Percentiles rank a stretch among this genome's conserved stretches.
Evolutionary conservation across 768 basidiomycete species (phyloP).

Genomic region (Lanmaoa pseudosensibilis): DNA sequence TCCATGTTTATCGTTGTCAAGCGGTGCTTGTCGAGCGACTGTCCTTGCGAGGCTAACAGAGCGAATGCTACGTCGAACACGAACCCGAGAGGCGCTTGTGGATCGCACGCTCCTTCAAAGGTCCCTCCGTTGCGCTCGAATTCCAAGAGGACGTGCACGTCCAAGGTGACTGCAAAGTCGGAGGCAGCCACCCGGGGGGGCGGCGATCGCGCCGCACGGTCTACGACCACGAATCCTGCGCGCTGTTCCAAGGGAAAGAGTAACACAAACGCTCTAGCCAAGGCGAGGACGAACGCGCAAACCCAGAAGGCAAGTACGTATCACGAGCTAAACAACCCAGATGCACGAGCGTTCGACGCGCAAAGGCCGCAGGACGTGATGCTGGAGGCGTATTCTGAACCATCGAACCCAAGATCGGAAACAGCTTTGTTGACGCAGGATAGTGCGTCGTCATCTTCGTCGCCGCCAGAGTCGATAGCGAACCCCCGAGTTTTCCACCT

Average conservation of each 20-base stretch:
- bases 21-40: slow-evolving; percentile 12
- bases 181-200: neutral
- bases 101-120: neutral
- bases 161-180: neutral
- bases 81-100: neutral
- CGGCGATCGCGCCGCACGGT: neutral
- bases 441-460: neutral
- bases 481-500: slow-evolving; percentile 14
- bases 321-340: neutral
- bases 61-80: neutral
- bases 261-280: neutral
- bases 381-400: neutral
- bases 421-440: neutral
- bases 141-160: neutral
- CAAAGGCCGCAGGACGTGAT: neutral
- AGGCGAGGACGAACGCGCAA: neutral
- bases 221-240: neutral
- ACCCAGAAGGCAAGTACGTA: neutral
- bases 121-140: no score
- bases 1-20: slow-evolving; percentile 8
- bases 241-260: neutral
- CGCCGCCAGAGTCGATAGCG: neutral
- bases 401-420: neutral
- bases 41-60: slow-evolving; percentile 15
- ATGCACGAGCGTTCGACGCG: neutral